Conservation (phyloP, 805 yeast species). For the Wickerhamomyces alni region DNA sequence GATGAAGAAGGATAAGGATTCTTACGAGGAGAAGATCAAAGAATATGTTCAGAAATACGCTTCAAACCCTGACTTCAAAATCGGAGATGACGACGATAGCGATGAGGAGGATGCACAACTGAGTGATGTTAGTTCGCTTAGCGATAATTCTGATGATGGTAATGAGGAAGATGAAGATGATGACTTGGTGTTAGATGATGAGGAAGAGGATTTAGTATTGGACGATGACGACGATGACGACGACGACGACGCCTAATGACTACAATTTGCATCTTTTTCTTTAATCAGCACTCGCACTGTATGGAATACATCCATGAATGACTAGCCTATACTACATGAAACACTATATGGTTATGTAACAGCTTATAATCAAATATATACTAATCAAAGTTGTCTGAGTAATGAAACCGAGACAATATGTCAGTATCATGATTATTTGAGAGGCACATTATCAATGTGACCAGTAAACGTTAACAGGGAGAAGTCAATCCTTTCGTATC, state of each 20-base stretch:
- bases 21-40: slow-evolving; percentile 65
- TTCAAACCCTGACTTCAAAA: slow-evolving; percentile 32
- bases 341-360: too few species aligned
- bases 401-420: too few species aligned
- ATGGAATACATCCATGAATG: too few species aligned
- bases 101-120: slow-evolving; percentile 36
- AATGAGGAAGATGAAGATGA: slow-evolving; percentile 20
- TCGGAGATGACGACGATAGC: slow-evolving; percentile 39
- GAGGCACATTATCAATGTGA: too few species aligned
- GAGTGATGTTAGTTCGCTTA: slow-evolving; percentile 21
- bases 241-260: slow-evolving; percentile 8
- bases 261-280: too few species aligned
- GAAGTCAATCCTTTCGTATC: too few species aligned
- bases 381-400: too few species aligned
- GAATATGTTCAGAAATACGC: slow-evolving; percentile 73
- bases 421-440: too few species aligned
- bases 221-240: slow-evolving; percentile 17
- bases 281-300: too few species aligned
- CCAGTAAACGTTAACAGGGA: too few species aligned
- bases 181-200: slow-evolving; percentile 13
- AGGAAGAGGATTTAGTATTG: slow-evolving; percentile 1
- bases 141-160: slow-evolving; percentile 18
- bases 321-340: too few species aligned
- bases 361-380: too few species aligned
- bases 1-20: slow-evolving; percentile 58